These are phyloP conservation scores for Dictyostelium purpureum DNA, from an alignment of 78 protist genomes.

Conservation along the genomic window DNA sequence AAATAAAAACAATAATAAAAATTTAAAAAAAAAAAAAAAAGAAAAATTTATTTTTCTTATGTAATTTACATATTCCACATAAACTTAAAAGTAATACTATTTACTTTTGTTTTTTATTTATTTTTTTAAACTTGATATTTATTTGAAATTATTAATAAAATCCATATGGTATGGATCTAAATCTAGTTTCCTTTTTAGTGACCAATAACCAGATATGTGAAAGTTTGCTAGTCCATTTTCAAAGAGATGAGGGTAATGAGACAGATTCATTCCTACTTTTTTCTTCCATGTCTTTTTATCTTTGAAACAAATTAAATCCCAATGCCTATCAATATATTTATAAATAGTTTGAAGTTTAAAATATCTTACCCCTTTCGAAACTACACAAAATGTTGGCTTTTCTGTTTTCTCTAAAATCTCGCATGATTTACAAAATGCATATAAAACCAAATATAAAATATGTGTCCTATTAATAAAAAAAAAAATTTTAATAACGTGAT, in stretches of 20 bases:
- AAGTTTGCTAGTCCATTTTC: constrained; percentile 48
- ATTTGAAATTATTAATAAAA: neutral
- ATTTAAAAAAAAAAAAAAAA: neutral
- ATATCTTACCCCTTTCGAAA: constrained; percentile 42
- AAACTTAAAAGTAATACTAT: too few relatives aligned
- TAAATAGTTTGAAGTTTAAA: constrained; percentile 54
- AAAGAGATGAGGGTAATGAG: constrained; percentile 28
- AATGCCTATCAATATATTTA: constrained; percentile 50
- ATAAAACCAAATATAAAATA: constrained; percentile 34
- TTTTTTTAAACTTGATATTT: too few relatives aligned
- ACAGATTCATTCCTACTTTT: constrained; percentile 63
- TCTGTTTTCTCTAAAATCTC: neutral
- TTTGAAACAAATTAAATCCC: constrained; percentile 53
- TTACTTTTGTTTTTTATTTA: neutral
- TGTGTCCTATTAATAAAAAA: constrained; percentile 31
- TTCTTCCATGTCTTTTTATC: constrained; percentile 68
- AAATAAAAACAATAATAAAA: neutral
- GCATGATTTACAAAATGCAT: constrained; percentile 30
- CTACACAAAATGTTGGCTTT: neutral
- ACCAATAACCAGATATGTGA: constrained; percentile 74
- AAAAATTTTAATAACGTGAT: neutral
- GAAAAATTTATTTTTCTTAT: neutral
- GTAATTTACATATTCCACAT: neutral
- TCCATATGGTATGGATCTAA: constrained; percentile 37
- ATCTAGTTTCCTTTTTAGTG: constrained; percentile 7